Evolutionary conservation across 2,329 filamentous ascomycete species (phyloP), one percentile per base, ranked within the genome.

Genomic region (Ascochyta clinopodiicola): DNA sequence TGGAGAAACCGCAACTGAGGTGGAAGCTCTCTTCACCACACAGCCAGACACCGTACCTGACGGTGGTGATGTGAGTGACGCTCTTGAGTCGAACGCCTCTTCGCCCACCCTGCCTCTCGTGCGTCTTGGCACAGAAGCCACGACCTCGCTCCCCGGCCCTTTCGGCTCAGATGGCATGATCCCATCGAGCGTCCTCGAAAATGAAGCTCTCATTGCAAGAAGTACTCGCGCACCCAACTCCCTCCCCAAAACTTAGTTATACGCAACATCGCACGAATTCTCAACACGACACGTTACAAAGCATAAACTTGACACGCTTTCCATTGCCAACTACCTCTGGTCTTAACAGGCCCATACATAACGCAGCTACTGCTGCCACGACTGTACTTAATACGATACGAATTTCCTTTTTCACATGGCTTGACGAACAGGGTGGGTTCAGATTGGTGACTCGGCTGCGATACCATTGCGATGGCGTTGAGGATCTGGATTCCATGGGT

Each of bases 371-470:
- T n/a, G 19, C 19, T 17, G 24, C 38, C 43, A 53, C 32, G 38
- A 49, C 35, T 54, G 51, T 54, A 54, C 51, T 48, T 54, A 44
- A 54, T 49, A 54, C 38, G 44, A 27, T 21, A 54, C 51, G 51
- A 54, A 54, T 54, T 31, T 54, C 51, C 12, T 54, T 44, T 12
- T 34, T 25, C 8, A 29, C 29, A 13, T 29, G 25, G 4, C n/a
- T 27, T n/a, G 24, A n/a, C 4, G n/a, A 27, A n/a, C 12, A 2
- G 35, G n/a, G n/a, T 24, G 17, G 36, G 19, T 38, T 21, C 17
- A 22, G 36, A 38, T 10, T 22, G 19, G 12, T 21, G 24, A 22
- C 22, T 13, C 21, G 37, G 7, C 36, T 10, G 21, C 17, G 46
- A 50, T 50, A 50, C 47, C 47, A 50, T 49, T 34, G 45, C 37